phyloP scores from a whole-genome alignment of 768 basidiomycete species.

The Collybiopsis luxurians region DNA sequence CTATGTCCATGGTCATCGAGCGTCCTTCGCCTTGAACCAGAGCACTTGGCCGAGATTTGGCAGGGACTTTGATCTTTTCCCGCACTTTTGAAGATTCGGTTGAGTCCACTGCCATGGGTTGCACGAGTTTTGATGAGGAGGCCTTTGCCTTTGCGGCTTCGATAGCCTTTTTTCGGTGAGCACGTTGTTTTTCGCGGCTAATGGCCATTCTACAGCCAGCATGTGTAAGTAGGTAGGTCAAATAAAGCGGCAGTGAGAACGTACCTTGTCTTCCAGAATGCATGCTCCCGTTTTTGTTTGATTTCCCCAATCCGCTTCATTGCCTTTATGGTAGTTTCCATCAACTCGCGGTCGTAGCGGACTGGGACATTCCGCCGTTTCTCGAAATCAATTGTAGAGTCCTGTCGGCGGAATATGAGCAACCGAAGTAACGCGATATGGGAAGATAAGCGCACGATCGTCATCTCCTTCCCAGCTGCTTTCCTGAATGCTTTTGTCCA shows the following conservation, averaged over 20 bases:
- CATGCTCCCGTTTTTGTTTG: conserved; percentile 83
- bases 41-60: conserved; percentile 59
- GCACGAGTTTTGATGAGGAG: conserved; percentile 59
- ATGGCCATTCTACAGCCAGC: conserved; percentile 67
- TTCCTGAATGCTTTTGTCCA: conserved; percentile 99
- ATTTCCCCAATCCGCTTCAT: conserved; percentile 96
- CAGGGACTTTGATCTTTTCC: conserved; percentile 76
- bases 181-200: conserved; percentile 73
- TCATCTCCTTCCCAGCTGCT: conserved; percentile 99
- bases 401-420: conserved; percentile 43
- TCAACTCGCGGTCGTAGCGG: conserved; percentile 91
- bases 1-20: conserved; percentile 90
- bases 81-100: conserved; percentile 47
- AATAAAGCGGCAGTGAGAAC: conserved; percentile 12
- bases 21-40: conserved; percentile 82
- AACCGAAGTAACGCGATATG: background rate
- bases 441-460: conserved; percentile 61
- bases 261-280: conserved; percentile 93
- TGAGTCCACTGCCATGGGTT: conserved; percentile 53
- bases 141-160: conserved; percentile 43
- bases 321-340: conserved; percentile 91
- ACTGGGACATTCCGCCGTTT: conserved; percentile 97
- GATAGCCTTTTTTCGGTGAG: conserved; percentile 66
- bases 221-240: conserved; percentile 4
- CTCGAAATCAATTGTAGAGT: conserved; percentile 98